A percentile compares a stretch with the other conserved stretches of the same genome.
These are phyloP conservation scores for Carex littledalei DNA, from an alignment of 176 grass and related monocot genomes.

Conservation along the genomic window DNA sequence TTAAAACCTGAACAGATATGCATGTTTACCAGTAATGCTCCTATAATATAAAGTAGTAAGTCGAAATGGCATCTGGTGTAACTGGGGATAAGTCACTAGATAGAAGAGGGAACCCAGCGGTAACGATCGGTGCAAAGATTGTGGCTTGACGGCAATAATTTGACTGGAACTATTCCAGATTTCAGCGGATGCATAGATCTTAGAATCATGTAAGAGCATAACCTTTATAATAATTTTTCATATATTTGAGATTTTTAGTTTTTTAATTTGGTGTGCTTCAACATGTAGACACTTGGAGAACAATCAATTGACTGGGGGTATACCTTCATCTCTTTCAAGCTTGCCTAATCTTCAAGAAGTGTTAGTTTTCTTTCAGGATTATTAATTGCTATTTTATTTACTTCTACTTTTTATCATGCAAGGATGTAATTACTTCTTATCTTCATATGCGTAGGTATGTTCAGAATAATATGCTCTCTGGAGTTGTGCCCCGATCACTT, in stretches of 20 bases:
- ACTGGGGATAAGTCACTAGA: too few relatives aligned
- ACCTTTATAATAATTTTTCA: neutral
- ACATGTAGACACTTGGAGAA: slow-evolving; percentile 80
- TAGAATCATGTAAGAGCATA: slow-evolving; percentile 51
- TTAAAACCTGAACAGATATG: too few relatives aligned
- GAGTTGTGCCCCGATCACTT: slow-evolving; percentile 53
- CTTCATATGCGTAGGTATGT: slow-evolving; percentile 50
- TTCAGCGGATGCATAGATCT: slow-evolving; percentile 47
- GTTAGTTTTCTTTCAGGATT: slow-evolving; percentile 41
- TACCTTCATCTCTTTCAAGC: slow-evolving; percentile 59
- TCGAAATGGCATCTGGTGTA: too few relatives aligned
- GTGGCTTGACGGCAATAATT: slow-evolving; percentile 51
- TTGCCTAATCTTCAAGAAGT: slow-evolving; percentile 67
- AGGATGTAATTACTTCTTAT: neutral
- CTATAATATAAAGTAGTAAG: too few relatives aligned
- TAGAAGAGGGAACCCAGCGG: slow-evolving; percentile 20
- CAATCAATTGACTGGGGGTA: slow-evolving; percentile 58
- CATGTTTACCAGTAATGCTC: too few relatives aligned
- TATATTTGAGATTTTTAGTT: slow-evolving; percentile 8
- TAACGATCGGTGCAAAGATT: neutral
- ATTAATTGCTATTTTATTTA: neutral
- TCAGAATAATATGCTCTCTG: slow-evolving; percentile 73
- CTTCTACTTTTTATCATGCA: neutral
- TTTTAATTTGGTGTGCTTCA: neutral
- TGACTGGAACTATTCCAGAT: slow-evolving; percentile 69